A percentile compares a stretch with the other conserved stretches of the same genome.
phyloP scores from a whole-genome alignment of 2,329 filamentous ascomycete genomes.

The Beauveria bassiana region DNA sequence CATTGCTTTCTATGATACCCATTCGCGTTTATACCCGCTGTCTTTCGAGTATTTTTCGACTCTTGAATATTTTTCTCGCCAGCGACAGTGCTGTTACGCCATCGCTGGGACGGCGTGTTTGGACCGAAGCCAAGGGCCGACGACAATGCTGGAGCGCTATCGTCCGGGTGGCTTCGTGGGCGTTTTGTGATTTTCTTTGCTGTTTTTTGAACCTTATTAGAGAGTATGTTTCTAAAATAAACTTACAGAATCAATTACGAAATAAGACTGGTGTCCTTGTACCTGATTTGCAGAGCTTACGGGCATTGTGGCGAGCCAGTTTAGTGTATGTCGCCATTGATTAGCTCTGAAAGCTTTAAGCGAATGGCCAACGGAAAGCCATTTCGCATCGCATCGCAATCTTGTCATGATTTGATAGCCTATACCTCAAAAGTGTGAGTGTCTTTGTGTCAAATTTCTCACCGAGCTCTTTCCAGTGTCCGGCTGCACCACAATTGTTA shows the following conservation, averaged over 20 bases:
- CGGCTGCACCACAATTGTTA: too few relatives aligned
- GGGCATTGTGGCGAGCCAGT: not conserved
- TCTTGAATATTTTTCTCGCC: constrained; percentile 31
- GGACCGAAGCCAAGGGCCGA: constrained; percentile 35
- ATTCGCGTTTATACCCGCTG: constrained; percentile 37
- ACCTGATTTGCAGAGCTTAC: not conserved
- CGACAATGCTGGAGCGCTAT: constrained; percentile 51
- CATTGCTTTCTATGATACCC: constrained; percentile 32
- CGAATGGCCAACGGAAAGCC: not conserved
- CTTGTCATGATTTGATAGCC: too few relatives aligned
- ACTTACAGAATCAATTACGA: not conserved
- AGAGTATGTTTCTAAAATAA: not conserved
- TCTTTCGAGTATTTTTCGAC: constrained; percentile 29
- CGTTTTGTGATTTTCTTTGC: constrained; percentile 22
- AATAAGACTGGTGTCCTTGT: not conserved
- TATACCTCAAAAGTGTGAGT: too few relatives aligned
- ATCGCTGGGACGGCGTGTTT: constrained; percentile 48
- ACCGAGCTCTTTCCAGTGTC: too few relatives aligned
- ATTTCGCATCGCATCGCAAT: not conserved
- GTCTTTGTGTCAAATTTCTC: too few relatives aligned
- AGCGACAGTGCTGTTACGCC: constrained; percentile 49
- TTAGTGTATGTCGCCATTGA: not conserved
- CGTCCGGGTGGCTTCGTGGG: constrained; percentile 40
- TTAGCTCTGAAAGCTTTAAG: too few relatives aligned
- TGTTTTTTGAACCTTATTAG: not conserved